Conservation (phyloP, 768 basidiomycete genomes). For the Amanita fuliginea region DNA sequence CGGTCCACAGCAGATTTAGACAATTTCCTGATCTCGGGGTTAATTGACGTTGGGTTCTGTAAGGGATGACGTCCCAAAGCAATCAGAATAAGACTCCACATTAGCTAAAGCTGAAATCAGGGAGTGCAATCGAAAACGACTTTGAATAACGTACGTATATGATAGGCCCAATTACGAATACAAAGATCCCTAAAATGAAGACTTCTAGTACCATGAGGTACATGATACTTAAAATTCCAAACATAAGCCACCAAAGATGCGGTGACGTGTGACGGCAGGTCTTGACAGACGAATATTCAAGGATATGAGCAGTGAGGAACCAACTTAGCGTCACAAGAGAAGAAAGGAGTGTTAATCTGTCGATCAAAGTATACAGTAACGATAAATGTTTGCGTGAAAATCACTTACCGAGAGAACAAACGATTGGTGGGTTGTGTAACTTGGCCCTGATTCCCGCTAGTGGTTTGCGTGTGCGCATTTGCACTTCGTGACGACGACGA, state of each 20-base stretch:
- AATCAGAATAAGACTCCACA: constrained; percentile 70
- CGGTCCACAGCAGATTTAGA: constrained; percentile 61
- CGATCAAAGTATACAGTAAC: not conserved
- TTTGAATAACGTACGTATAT: constrained; percentile 48
- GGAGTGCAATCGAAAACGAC: not conserved
- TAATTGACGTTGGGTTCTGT: constrained; percentile 62
- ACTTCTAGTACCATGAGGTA: constrained; percentile 66
- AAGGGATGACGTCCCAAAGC: constrained; percentile 74
- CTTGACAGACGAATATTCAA: constrained; percentile 66
- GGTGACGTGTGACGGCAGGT: constrained; percentile 67
- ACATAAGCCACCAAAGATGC: constrained; percentile 81
- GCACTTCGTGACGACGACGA: not conserved
- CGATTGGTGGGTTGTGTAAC: not conserved
- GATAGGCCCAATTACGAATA: constrained; percentile 72
- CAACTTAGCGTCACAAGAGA: constrained; percentile 69
- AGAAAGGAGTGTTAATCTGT: constrained; percentile 50
- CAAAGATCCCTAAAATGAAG: constrained; percentile 59
- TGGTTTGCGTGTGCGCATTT: not conserved
- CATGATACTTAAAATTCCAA: constrained; percentile 70
- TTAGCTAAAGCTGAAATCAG: constrained; percentile 32
- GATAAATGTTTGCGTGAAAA: constrained; percentile 9
- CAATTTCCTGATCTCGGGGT: constrained; percentile 70
- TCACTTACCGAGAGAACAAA: constrained; percentile 29
- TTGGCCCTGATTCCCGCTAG: not conserved
- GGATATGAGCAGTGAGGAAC: constrained; percentile 74